phyloP scores from a whole-genome alignment of 345 rosid species.

The Bruguiera parviflora region DNA sequence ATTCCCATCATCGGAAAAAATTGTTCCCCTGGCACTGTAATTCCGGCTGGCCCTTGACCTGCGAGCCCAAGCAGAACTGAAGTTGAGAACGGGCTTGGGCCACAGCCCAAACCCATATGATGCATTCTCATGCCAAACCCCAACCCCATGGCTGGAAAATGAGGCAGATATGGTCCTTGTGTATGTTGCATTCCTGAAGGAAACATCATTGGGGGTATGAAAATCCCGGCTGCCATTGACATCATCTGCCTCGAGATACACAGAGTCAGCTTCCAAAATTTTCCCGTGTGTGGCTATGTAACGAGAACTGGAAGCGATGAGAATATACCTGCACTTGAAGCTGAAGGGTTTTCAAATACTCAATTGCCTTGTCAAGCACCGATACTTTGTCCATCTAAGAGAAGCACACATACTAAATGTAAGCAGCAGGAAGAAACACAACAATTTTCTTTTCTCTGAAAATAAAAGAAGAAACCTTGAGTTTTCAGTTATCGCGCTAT shows the following conservation, averaged over 20 bases:
- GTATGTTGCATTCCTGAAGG: conserved; percentile 34
- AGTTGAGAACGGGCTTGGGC: conserved; percentile 23
- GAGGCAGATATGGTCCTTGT: conserved; percentile 28
- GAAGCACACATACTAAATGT: not conserved
- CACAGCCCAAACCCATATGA: conserved; percentile 25
- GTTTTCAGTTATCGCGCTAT: not conserved
- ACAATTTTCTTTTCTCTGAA: not conserved
- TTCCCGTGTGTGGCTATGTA: not conserved
- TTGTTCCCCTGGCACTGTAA: conserved; percentile 22
- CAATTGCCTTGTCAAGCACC: conserved; percentile 65
- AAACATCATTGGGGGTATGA: conserved; percentile 41
- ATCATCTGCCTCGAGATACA: conserved; percentile 41
- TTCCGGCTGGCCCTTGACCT: conserved; percentile 19
- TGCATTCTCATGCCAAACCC: conserved; percentile 39
- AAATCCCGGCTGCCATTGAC: conserved; percentile 45
- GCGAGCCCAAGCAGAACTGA: conserved; percentile 29
- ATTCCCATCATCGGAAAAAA: conserved; percentile 19
- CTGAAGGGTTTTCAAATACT: conserved; percentile 62
- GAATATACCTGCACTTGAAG: conserved; percentile 66
- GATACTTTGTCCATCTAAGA: conserved; percentile 57
- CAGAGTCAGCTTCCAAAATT: conserved; percentile 1
- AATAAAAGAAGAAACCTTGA: not conserved
- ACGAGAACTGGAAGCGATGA: not conserved
- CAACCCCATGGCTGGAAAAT: conserved; percentile 22
- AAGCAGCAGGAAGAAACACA: conserved; percentile 1